These are phyloP conservation scores for Xylaria sp. DNA, from an alignment of 2,329 filamentous ascomycete species.

Conservation along the genomic window DNA sequence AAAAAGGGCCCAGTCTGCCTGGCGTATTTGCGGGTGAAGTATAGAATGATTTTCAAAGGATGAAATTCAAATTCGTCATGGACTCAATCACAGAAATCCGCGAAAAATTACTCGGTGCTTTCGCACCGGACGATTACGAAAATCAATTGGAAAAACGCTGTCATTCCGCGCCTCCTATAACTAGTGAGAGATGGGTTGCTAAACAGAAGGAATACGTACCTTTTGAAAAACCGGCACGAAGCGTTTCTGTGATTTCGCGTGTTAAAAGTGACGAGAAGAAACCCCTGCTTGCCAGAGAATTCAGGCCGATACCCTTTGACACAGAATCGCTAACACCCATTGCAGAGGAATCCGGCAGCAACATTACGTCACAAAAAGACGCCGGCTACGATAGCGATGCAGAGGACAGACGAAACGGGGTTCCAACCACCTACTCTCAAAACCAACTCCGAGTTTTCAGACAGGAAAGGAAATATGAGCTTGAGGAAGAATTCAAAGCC, in stretches of 20 bases:
- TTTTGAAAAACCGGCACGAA: conserved; percentile 9
- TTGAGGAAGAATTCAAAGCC: conserved; percentile 14
- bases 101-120: neutral
- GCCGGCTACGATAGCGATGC: conserved; percentile 18
- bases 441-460: neutral
- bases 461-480: neutral
- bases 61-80: conserved; percentile 7
- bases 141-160: neutral
- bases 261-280: neutral
- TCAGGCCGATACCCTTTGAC: neutral
- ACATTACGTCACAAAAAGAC: neutral
- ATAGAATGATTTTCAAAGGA: neutral
- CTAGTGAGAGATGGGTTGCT: neutral
- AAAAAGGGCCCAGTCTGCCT: too few species aligned
- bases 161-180: conserved; percentile 2
- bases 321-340: neutral
- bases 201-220: neutral
- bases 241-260: conserved; percentile 15
- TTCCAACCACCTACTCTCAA: conserved; percentile 1
- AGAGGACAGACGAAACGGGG: conserved; percentile 25
- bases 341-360: neutral
- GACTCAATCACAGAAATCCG: neutral
- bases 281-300: neutral
- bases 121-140: neutral
- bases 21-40: too few species aligned